Conservation (phyloP, 75 land plant genomes). For the Adiantum capillusveneris region DNA sequence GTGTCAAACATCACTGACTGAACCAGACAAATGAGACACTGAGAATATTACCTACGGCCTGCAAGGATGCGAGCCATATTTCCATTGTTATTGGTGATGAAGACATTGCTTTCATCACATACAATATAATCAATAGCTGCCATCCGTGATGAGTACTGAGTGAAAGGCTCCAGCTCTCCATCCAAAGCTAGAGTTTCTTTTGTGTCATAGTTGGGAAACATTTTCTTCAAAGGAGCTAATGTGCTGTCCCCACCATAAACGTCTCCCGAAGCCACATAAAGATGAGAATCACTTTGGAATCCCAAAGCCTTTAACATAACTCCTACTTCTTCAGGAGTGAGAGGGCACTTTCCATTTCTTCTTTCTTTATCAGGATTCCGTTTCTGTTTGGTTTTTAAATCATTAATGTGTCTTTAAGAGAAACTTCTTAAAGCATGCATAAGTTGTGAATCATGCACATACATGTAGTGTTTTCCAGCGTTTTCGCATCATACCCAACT, state of each 20-base stretch:
- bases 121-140: constrained; percentile 96
- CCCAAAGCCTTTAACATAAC: constrained; percentile 91
- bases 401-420: background rate
- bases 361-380: constrained; percentile 86
- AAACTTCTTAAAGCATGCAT: background rate
- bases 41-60: constrained; percentile 66
- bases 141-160: constrained; percentile 83
- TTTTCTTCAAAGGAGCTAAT: constrained; percentile 76
- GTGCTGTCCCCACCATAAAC: constrained; percentile 90
- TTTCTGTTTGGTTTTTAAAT: constrained; percentile 9
- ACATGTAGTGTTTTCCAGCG: constrained; percentile 97
- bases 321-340: constrained; percentile 94
- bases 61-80: constrained; percentile 97
- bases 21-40: no score
- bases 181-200: constrained; percentile 69
- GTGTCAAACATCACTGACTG: no score
- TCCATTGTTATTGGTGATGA: constrained; percentile 98
- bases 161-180: constrained; percentile 65
- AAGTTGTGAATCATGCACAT: constrained; percentile 6
- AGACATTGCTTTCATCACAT: constrained; percentile 89
- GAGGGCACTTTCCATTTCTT: constrained; percentile 94
- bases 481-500: constrained; percentile 73
- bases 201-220: constrained; percentile 83
- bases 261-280: constrained; percentile 96
- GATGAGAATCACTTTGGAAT: constrained; percentile 68